Percentiles rank a stretch among this genome's conserved stretches.
These are phyloP conservation scores for Wickerhamiella bombiphila DNA, from an alignment of 805 yeast species.

Conservation along the genomic window DNA sequence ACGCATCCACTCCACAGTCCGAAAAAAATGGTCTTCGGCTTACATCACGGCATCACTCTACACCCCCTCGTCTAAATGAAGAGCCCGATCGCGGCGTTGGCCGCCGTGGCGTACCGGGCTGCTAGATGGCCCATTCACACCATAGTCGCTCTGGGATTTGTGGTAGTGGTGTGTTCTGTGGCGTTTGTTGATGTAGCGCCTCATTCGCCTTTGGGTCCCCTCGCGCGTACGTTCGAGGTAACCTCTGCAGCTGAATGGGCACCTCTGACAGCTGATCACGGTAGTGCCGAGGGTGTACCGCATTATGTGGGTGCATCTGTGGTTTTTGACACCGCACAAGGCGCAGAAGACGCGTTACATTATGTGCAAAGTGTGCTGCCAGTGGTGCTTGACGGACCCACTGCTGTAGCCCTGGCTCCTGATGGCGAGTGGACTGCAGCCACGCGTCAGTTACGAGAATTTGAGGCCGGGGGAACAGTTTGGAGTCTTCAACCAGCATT, in stretches of 20 bases:
- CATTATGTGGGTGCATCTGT: constrained; percentile 17
- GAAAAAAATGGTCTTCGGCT: too few relatives aligned
- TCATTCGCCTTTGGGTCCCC: constrained; percentile 12
- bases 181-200: constrained; percentile 34
- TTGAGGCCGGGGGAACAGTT: constrained; percentile 19
- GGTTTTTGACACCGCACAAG: constrained; percentile 2
- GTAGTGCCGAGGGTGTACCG: constrained; percentile 2
- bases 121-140: constrained; percentile 82
- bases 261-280: constrained; percentile 6
- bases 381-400: background rate
- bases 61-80: background rate
- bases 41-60: too few relatives aligned
- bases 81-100: constrained; percentile 16
- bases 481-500: constrained; percentile 29
- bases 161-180: constrained; percentile 71
- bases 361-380: constrained; percentile 6
- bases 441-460: background rate
- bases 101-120: constrained; percentile 37
- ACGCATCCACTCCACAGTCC: too few relatives aligned
- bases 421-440: background rate
- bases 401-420: background rate
- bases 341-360: background rate
- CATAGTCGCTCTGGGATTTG: constrained; percentile 50
- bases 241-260: constrained; percentile 6
- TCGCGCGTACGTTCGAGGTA: constrained; percentile 16